Percentiles rank a stretch among this genome's conserved stretches.
phyloP scores from a whole-genome alignment of 1,284 basidiomycete genomes.

The Amylostereum areolatum region DNA sequence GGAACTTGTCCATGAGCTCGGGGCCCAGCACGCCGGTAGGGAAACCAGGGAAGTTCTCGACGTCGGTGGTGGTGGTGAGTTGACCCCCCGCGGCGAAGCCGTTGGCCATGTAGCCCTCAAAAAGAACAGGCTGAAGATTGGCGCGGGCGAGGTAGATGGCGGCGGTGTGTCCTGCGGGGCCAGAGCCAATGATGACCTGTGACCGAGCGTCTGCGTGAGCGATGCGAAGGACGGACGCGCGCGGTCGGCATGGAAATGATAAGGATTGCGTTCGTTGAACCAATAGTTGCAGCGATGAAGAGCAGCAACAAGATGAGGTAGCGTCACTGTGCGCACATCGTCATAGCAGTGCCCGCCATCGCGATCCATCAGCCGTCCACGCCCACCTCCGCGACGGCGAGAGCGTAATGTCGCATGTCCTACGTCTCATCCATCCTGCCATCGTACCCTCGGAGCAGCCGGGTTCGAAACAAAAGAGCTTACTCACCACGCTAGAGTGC shows the following conservation, averaged over 20 bases:
- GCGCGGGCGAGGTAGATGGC: constrained; percentile 97
- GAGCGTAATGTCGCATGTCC: no score
- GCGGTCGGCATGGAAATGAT: background rate
- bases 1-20: constrained; percentile 99
- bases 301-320: no score
- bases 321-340: background rate
- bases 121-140: constrained; percentile 89
- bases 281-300: no score
- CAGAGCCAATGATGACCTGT: constrained; percentile 92
- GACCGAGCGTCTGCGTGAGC: background rate
- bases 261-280: background rate
- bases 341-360: no score
- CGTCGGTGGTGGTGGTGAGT: constrained; percentile 96
- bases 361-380: no score
- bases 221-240: constrained; percentile 17
- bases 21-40: constrained; percentile 94
- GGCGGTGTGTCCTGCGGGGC: constrained; percentile 91
- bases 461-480: no score
- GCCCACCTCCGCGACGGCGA: no score
- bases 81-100: constrained; percentile 98
- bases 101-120: constrained; percentile 98
- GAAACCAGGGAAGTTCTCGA: constrained; percentile 99
- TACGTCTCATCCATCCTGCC: no score
- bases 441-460: no score
- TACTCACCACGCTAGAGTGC: constrained; percentile 60